These are phyloP conservation scores for Letharia lupina DNA, from an alignment of 495 filamentous ascomycete species.

Conservation along the genomic window DNA sequence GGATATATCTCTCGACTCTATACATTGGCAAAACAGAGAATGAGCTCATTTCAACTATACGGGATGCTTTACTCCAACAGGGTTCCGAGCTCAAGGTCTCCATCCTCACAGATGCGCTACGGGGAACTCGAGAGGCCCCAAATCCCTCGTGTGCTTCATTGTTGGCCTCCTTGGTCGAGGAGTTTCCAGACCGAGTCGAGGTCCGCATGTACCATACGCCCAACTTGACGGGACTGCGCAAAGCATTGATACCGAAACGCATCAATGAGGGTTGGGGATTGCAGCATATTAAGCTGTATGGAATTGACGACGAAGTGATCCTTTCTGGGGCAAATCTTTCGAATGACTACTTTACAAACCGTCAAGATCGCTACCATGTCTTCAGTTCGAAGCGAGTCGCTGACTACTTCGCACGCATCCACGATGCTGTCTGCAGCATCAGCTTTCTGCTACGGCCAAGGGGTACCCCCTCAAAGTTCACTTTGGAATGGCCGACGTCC, in stretches of 20 bases:
- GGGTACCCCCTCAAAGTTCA: slow-evolving; percentile 53
- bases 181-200: slow-evolving; percentile 79
- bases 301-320: slow-evolving; percentile 91
- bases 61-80: slow-evolving; percentile 61
- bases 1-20: slow-evolving; percentile 86
- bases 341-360: slow-evolving; percentile 90
- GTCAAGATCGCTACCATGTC: slow-evolving; percentile 90
- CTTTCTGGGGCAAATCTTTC: slow-evolving; percentile 93
- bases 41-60: slow-evolving; percentile 75
- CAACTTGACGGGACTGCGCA: slow-evolving; percentile 80
- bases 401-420: slow-evolving; percentile 71
- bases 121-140: slow-evolving; percentile 86
- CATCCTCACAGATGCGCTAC: slow-evolving; percentile 84
- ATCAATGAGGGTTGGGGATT: slow-evolving; percentile 98
- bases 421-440: slow-evolving; percentile 65
- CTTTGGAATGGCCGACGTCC: slow-evolving; percentile 65
- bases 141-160: slow-evolving; percentile 84
- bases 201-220: slow-evolving; percentile 97
- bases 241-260: slow-evolving; percentile 71
- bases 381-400: slow-evolving; percentile 72
- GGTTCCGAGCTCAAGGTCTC: slow-evolving; percentile 77
- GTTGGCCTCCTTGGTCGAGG: slow-evolving; percentile 65
- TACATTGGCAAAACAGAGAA: slow-evolving; percentile 94
- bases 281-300: slow-evolving; percentile 99
- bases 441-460: slow-evolving; percentile 68